A percentile compares a stretch with the other conserved stretches of the same genome.
These are phyloP conservation scores for Macrophomina phaseolina DNA, from an alignment of 2,329 filamentous ascomycete genomes.

Conservation along the genomic window DNA sequence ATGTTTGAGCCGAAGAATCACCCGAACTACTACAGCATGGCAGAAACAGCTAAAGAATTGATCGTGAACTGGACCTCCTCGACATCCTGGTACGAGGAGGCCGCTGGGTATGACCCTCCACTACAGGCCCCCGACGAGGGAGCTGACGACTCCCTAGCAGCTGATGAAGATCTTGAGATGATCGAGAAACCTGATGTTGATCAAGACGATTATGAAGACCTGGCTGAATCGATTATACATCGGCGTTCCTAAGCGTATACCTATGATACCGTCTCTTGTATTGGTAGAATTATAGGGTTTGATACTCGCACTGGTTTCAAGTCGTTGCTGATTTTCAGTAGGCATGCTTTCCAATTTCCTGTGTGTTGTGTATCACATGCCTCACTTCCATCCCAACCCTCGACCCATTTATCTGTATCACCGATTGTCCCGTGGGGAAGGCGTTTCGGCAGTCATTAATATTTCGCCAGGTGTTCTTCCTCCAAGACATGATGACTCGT, in stretches of 20 bases:
- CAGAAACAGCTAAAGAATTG: constrained; percentile 68
- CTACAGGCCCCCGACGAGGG: constrained; percentile 1
- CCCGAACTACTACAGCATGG: constrained; percentile 71
- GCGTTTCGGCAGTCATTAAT: no score
- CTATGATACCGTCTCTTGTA: constrained; percentile 9
- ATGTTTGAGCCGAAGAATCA: constrained; percentile 78
- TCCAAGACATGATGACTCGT: no score
- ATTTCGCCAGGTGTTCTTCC: no score
- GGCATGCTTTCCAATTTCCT: not conserved
- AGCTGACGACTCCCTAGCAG: constrained; percentile 23
- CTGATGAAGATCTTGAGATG: constrained; percentile 30
- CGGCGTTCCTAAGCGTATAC: constrained; percentile 14
- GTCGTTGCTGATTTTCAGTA: not conserved
- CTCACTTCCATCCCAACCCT: not conserved
- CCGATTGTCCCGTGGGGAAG: no score
- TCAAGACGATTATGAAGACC: constrained; percentile 26
- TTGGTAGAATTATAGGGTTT: constrained; percentile 8
- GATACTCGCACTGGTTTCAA: not conserved
- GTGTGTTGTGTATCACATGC: not conserved
- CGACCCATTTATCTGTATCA: no score
- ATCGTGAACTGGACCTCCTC: constrained; percentile 67
- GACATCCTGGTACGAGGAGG: constrained; percentile 67
- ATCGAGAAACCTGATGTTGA: constrained; percentile 34
- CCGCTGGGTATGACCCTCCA: constrained; percentile 23
- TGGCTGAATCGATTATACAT: constrained; percentile 22